phyloP scores from a whole-genome alignment of 1,139 yeast species.

The Pichia sp. region DNA sequence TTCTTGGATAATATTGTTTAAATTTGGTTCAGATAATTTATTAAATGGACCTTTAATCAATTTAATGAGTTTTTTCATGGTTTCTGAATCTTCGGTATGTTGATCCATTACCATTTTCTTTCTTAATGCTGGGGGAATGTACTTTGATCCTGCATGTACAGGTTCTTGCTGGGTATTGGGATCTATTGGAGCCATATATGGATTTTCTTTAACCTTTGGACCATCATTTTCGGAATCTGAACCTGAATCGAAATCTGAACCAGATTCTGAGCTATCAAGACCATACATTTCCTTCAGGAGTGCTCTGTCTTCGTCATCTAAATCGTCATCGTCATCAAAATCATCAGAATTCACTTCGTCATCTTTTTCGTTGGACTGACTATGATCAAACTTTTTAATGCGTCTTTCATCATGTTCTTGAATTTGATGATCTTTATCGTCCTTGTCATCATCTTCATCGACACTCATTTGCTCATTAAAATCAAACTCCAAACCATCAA shows the following conservation, averaged over 20 bases:
- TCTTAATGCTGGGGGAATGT: constrained; percentile 82
- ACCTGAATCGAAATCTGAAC: constrained; percentile 23
- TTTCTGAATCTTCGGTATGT: constrained; percentile 37
- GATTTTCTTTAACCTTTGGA: constrained; percentile 56
- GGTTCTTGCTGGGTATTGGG: constrained; percentile 16
- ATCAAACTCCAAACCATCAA: constrained; percentile 46
- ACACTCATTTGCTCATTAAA: constrained; percentile 1
- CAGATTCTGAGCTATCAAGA: constrained; percentile 29
- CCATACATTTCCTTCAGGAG: constrained; percentile 33
- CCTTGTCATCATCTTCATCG: neutral
- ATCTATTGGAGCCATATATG: constrained; percentile 70
- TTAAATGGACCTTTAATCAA: constrained; percentile 76
- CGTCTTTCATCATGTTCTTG: too few relatives aligned
- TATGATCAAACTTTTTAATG: too few relatives aligned
- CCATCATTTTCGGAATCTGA: constrained; percentile 14
- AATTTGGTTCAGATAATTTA: constrained; percentile 79
- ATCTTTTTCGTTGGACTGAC: constrained; percentile 18
- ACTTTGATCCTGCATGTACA: constrained; percentile 38
- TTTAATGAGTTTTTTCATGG: constrained; percentile 44
- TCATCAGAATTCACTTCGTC: constrained; percentile 36
- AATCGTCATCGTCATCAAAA: constrained; percentile 38
- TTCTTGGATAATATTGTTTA: constrained; percentile 62
- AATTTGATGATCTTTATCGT: neutral
- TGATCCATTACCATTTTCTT: constrained; percentile 39
- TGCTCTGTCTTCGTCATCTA: constrained; percentile 41